Evolutionary conservation across 2,329 filamentous ascomycete species (phyloP).

Genomic region (Colletotrichum spinosum): DNA sequence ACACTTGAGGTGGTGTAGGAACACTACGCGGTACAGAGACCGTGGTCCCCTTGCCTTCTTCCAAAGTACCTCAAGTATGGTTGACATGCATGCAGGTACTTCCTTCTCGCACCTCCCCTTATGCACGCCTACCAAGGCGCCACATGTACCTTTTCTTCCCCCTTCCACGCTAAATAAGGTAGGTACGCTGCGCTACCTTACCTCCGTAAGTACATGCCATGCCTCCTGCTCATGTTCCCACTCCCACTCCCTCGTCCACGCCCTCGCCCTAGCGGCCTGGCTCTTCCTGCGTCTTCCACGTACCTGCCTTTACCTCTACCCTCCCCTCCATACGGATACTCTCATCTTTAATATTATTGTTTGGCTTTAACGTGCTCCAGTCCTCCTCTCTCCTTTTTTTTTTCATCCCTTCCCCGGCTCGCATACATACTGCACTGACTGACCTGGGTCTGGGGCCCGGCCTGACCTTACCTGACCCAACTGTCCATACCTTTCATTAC

Average conservation of each 20-base stretch:
- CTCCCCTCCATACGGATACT: constrained; percentile 25
- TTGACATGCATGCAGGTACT: no score
- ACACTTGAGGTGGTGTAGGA: no score
- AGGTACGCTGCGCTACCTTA: neutral
- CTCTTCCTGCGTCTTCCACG: neutral
- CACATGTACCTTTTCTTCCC: neutral
- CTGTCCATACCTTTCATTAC: constrained; percentile 24
- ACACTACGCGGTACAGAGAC: no score
- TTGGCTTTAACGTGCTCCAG: constrained; percentile 37
- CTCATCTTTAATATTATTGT: constrained; percentile 32
- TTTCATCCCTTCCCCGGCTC: constrained; percentile 33
- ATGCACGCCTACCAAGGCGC: neutral
- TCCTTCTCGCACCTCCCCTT: neutral
- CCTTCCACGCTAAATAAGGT: neutral
- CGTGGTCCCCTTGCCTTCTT: no score
- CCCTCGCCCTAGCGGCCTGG: no score
- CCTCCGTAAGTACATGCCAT: constrained; percentile 4
- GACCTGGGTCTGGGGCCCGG: no score
- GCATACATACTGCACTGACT: constrained; percentile 34
- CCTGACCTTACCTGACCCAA: constrained; percentile 27
- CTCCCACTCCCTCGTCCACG: neutral
- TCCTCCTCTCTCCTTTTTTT: constrained; percentile 28
- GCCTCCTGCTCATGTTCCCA: neutral
- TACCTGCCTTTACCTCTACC: constrained; percentile 1
- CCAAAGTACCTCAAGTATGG: no score